Percentiles rank a stretch among this genome's conserved stretches.
Conservation (phyloP, 75 land plant genomes). For the Pinus tabuliformis region DNA sequence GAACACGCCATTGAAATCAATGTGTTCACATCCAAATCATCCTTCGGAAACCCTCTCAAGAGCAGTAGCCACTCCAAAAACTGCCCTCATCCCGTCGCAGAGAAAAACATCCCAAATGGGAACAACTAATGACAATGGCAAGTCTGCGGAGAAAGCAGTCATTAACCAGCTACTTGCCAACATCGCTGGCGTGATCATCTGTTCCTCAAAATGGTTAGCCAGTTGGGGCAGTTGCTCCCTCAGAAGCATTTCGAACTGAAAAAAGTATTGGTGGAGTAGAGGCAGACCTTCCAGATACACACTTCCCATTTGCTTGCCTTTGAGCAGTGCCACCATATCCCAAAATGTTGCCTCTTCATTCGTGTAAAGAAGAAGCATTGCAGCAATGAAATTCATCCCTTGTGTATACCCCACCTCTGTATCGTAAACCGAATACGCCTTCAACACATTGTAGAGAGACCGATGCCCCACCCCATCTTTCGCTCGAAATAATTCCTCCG, state of each 20-base stretch:
- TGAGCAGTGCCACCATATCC: background rate
- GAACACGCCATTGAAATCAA: no score
- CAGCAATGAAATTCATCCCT: background rate
- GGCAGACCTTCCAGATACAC: background rate
- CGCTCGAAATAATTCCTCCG: background rate
- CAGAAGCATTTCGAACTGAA: background rate
- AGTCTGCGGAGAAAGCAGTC: no score
- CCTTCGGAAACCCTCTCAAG: no score
- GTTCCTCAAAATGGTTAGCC: no score
- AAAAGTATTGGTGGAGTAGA: background rate
- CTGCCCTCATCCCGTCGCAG: no score
- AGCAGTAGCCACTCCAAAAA: no score
- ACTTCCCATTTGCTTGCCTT: background rate
- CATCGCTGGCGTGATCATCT: no score
- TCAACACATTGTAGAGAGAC: background rate
- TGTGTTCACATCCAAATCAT: no score
- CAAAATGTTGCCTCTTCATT: background rate
- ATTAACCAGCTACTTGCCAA: no score
- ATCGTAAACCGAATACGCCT: background rate
- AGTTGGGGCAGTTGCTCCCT: background rate
- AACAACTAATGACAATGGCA: no score
- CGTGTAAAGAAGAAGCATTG: background rate
- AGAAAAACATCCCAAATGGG: no score
- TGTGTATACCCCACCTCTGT: no score
- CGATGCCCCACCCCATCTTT: background rate